Percentiles rank a stretch among this genome's conserved stretches.
These are phyloP conservation scores for Podaxis sp. DNA, from an alignment of 768 basidiomycete genomes.

Conservation along the genomic window DNA sequence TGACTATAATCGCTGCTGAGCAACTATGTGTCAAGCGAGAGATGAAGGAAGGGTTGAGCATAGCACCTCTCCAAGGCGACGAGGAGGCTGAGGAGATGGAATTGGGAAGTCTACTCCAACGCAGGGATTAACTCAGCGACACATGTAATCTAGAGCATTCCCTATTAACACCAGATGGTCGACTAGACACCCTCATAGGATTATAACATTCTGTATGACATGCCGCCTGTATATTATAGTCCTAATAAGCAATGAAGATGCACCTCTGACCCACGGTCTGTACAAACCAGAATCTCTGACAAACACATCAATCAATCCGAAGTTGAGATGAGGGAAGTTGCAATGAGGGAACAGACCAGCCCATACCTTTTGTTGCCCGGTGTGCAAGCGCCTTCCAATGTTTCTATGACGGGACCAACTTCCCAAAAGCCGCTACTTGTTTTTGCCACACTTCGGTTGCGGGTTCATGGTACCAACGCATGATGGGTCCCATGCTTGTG, in stretches of 20 bases:
- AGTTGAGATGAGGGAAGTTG: neutral
- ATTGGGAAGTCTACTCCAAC: conserved; percentile 38
- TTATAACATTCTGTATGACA: neutral
- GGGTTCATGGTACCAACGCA: neutral
- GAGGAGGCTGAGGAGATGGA: conserved; percentile 61
- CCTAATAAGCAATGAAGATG: neutral
- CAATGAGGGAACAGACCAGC: neutral
- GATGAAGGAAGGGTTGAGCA: conserved; percentile 78
- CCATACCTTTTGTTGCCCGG: neutral
- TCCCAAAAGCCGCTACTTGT: neutral
- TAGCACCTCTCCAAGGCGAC: conserved; percentile 43
- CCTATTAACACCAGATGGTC: neutral
- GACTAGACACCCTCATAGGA: neutral
- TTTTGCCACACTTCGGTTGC: neutral
- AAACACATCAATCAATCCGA: neutral
- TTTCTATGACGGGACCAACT: neutral
- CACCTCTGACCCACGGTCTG: neutral
- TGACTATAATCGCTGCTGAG: conserved; percentile 80
- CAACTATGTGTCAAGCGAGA: conserved; percentile 89
- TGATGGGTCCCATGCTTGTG: neutral
- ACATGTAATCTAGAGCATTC: neutral
- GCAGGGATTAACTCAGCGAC: neutral
- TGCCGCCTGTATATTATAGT: neutral
- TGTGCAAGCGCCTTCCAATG: neutral
- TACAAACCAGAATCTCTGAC: neutral